phyloP scores from a whole-genome alignment of 768 basidiomycete genomes.

The Candolleomyces eurysporus region DNA sequence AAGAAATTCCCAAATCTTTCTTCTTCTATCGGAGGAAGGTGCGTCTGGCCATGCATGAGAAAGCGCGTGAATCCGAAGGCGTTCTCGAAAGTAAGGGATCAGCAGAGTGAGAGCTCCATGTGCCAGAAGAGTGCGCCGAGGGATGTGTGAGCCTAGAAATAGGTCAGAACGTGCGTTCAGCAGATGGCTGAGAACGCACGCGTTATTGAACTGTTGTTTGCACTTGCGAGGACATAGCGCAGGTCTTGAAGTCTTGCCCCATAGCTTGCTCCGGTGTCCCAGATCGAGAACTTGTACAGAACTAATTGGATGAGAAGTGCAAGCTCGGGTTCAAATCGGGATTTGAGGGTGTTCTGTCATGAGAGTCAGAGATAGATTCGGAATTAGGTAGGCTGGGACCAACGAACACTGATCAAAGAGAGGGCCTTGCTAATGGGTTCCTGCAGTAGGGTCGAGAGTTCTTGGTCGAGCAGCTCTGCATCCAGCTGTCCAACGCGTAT shows the following conservation, averaged over 20 bases:
- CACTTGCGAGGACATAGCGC: constrained; percentile 45
- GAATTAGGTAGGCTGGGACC: neutral
- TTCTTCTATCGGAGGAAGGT: constrained; percentile 72
- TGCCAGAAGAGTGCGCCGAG: constrained; percentile 54
- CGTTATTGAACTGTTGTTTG: constrained; percentile 21
- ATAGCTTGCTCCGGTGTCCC: constrained; percentile 78
- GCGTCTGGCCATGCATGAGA: constrained; percentile 90
- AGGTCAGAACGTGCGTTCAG: constrained; percentile 9
- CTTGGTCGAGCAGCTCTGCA: constrained; percentile 85
- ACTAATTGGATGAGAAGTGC: constrained; percentile 63
- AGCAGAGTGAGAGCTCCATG: constrained; percentile 75
- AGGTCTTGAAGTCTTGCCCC: constrained; percentile 82
- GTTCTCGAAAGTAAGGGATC: constrained; percentile 75
- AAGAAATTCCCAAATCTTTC: constrained; percentile 70
- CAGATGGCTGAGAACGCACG: constrained; percentile 29
- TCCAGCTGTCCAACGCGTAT: constrained; percentile 90
- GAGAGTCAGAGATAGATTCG: constrained; percentile 7
- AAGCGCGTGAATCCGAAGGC: constrained; percentile 71
- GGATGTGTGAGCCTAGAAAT: constrained; percentile 61
- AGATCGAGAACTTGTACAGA: constrained; percentile 81
- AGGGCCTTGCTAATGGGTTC: constrained; percentile 80
- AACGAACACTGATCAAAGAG: constrained; percentile 60
- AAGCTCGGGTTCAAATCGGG: constrained; percentile 74
- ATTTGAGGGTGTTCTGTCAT: constrained; percentile 52
- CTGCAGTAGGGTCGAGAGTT: constrained; percentile 76